These are phyloP conservation scores for Nemania sp. DNA, from an alignment of 2,329 filamentous ascomycete genomes.

Conservation along the genomic window DNA sequence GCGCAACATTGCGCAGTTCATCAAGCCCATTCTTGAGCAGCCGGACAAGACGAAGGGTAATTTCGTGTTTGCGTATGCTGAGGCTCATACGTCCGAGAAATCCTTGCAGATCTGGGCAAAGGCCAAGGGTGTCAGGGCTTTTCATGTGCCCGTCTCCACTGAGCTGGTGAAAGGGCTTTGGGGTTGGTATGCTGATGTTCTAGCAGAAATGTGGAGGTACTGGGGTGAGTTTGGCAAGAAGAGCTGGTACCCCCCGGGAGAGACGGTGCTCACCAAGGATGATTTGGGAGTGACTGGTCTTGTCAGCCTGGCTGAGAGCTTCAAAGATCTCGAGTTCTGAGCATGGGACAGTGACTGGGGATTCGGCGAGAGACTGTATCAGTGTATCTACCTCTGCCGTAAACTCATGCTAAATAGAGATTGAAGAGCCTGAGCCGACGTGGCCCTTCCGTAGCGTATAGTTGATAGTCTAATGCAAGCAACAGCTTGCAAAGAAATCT, in stretches of 20 bases:
- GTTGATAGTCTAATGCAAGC: no score
- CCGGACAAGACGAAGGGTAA: slow-evolving; percentile 18
- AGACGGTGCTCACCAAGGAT: slow-evolving; percentile 13
- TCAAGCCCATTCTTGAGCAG: slow-evolving; percentile 24
- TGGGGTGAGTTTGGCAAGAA: slow-evolving; percentile 21
- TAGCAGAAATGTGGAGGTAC: slow-evolving; percentile 25
- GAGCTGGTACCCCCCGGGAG: slow-evolving; percentile 18
- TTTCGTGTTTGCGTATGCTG: slow-evolving; percentile 18
- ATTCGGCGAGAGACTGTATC: neutral
- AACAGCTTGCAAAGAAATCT: no score
- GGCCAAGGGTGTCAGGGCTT: slow-evolving; percentile 17
- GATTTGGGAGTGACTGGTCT: slow-evolving; percentile 21
- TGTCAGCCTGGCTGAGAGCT: slow-evolving; percentile 14
- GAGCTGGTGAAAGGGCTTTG: slow-evolving; percentile 14
- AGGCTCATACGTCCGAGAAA: slow-evolving; percentile 16
- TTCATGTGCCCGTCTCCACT: slow-evolving; percentile 19
- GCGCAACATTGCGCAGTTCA: slow-evolving; percentile 15
- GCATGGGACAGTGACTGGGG: neutral
- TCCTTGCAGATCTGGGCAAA: slow-evolving; percentile 22
- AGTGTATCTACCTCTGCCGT: no score
- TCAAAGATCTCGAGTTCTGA: slow-evolving; percentile 15
- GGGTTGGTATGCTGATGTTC: slow-evolving; percentile 16
- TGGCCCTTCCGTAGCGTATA: no score
- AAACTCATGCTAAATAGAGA: no score
- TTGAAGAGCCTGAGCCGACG: no score